Evolutionary conservation across 441 rosid species (phyloP), one percentile per base, ranked within the genome.

Genomic region (Erodium trifolium): DNA sequence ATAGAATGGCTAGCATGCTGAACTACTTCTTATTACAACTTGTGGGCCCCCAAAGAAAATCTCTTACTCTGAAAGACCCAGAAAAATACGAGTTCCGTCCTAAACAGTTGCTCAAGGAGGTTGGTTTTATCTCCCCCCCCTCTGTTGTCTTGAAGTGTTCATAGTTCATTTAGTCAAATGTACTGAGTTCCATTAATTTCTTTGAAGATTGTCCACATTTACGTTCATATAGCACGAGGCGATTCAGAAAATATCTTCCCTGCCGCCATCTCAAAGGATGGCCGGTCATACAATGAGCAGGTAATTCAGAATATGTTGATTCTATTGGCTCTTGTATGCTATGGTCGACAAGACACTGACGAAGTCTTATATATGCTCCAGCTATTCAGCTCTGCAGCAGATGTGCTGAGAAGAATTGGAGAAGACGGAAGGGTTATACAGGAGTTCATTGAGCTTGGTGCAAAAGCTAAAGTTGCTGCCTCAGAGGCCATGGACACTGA

Each of bases 71-170:
- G 78, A 95, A 84, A 76, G 98, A 95, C 78, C 98, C 99, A 2
- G 98, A 92, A 70, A 95, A 92, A 82, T 95, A 95, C 68, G 98
- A 95, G 73, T 95, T 95, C 72, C 97, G 95, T 53, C 99, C 99
- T 63, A 89, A 84, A 79, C 88, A 89, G 77, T 81, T 95, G 79
- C 98, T 95, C 51, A 86, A 92, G 79, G 98, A 92, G 98, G 99
- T 94, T 69, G 67, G 86, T 59, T 13, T 23, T 2, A 23, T 23
- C 27, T 23, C 27, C 27, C 27, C 27, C 27, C 27, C 27, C 27
- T 23, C 27, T 2, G 2, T 23, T 2, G 27, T 23, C 27, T 23
- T 23, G 27, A 23, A 23, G 27, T 23, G 27, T 23, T 23, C 27
- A 23, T 23, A 23, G 27, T 23, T 23, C 27, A 23, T 23, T 23